Evolutionary conservation across 768 basidiomycete species (phyloP).

Genomic region (Antrodiella citrinella): DNA sequence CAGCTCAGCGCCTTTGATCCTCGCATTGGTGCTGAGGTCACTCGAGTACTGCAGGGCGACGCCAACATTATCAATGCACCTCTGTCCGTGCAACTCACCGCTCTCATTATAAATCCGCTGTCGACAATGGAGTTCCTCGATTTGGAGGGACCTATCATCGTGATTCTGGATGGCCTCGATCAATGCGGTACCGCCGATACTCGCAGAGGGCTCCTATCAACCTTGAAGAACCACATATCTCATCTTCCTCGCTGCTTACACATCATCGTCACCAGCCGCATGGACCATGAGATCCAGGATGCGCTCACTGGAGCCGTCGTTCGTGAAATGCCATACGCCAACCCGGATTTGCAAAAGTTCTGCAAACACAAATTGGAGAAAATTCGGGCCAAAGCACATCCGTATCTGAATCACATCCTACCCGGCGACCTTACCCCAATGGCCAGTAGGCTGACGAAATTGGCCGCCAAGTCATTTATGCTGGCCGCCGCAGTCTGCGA

Average conservation of each 20-base stretch:
- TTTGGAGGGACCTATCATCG: neutral
- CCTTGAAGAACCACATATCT: neutral
- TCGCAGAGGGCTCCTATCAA: neutral
- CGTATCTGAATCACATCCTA: no score
- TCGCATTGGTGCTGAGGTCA: neutral
- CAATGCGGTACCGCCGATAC: neutral
- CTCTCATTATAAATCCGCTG: neutral
- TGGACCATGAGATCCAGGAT: neutral
- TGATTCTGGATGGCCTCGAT: neutral
- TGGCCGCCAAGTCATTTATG: no score
- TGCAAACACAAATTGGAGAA: no score
- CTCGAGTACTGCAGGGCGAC: neutral
- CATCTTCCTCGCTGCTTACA: neutral
- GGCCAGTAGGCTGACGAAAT: no score
- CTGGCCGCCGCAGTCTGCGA: no score
- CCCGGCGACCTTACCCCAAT: no score
- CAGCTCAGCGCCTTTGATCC: neutral
- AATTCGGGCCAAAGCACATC: no score
- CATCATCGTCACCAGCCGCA: neutral
- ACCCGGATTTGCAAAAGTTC: no score
- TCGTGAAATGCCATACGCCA: neutral
- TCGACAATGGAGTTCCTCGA: neutral
- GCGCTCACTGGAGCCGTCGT: neutral
- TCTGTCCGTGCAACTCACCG: neutral
- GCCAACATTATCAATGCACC: neutral